These are phyloP conservation scores for Tricladium varicosporioides DNA, from an alignment of 2,329 filamentous ascomycete genomes.

Conservation along the genomic window DNA sequence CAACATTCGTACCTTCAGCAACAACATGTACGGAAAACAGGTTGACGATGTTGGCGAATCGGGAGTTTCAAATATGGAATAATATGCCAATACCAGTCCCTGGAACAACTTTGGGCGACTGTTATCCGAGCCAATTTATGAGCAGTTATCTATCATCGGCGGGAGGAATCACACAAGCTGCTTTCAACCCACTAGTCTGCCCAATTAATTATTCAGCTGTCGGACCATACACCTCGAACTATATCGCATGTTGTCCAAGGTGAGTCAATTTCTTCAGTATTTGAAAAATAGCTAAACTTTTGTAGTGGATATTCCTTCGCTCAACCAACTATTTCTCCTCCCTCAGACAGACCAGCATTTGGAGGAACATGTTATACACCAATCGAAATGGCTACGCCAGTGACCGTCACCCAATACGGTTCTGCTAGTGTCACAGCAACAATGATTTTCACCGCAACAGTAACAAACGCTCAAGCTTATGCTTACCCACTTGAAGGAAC, in stretches of 20 bases:
- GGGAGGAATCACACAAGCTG: conserved; percentile 21
- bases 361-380: conserved; percentile 27
- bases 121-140: conserved; percentile 26
- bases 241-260: conserved; percentile 30
- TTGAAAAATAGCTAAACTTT: not conserved
- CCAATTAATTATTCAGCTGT: conserved; percentile 19
- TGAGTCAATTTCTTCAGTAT: conserved; percentile 4
- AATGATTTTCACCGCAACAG: conserved; percentile 18
- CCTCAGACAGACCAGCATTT: conserved; percentile 23
- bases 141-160: conserved; percentile 17
- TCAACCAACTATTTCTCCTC: conserved; percentile 9
- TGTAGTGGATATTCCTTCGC: conserved; percentile 18
- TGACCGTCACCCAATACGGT: conserved; percentile 22
- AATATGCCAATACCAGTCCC: conserved; percentile 25
- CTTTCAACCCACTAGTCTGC: conserved; percentile 25
- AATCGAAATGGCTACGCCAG: conserved; percentile 4
- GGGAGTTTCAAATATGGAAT: conserved; percentile 24
- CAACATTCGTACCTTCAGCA: conserved; percentile 10
- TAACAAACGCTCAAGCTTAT: conserved; percentile 22
- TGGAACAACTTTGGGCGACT: conserved; percentile 22
- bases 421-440: conserved; percentile 19
- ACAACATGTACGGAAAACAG: conserved; percentile 24
- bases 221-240: conserved; percentile 25
- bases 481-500: conserved; percentile 24
- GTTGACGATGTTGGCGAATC: conserved; percentile 25